Base-by-base conservation (phyloP, 106 monocot genomes). In the Ottelia alismoides region DNA sequence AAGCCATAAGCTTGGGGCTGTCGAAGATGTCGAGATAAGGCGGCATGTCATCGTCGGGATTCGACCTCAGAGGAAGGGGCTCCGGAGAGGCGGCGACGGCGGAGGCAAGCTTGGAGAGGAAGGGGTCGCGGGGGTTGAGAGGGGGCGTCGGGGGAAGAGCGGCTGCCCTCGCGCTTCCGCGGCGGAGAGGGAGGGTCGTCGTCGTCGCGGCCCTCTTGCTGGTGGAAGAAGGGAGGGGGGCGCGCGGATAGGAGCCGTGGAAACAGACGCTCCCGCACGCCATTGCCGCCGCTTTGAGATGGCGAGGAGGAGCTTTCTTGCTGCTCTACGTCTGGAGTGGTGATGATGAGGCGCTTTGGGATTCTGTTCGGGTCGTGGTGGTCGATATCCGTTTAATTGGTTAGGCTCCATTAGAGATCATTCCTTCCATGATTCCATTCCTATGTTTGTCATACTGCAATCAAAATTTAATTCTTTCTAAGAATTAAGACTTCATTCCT, bases 1-100 rank as follows among this genome's bases (percentile, higher is more conserved):
- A 66, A 9, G 91, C 91, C 91, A 91, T 91, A 60, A 94, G 84
- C 51, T 71, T 88, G 28, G 94, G 81, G 65, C 55, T 76, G 2
- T 81, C 81, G 47, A 88, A 81, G 35, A 94, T 65, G 31, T 94
- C 81, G 20, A 88, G 78, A 30, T 63, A 78, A 9, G 88, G 88
- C 11, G 77, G 81, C 35, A 48, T n/a, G n/a, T n/a, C n/a, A n/a
- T n/a, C n/a, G 51, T 85, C 84, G 3, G 58, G 44, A 16, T 70
- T 58, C 10, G 52, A 25, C 14, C 60, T 25, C 1, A 61, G 58
- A 30, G 81, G 67, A 22, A 69, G 48, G 0, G 48, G 28, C 30
- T 78, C 91, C 1, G 81, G 78, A 18, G 71, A 64, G 19, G 78
- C 49, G 47, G 72, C 71, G 14, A 81, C 81, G 47, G 69, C 52